Conservation (phyloP, 2,329 filamentous ascomycete genomes). For the Samsoniella hepiali region DNA sequence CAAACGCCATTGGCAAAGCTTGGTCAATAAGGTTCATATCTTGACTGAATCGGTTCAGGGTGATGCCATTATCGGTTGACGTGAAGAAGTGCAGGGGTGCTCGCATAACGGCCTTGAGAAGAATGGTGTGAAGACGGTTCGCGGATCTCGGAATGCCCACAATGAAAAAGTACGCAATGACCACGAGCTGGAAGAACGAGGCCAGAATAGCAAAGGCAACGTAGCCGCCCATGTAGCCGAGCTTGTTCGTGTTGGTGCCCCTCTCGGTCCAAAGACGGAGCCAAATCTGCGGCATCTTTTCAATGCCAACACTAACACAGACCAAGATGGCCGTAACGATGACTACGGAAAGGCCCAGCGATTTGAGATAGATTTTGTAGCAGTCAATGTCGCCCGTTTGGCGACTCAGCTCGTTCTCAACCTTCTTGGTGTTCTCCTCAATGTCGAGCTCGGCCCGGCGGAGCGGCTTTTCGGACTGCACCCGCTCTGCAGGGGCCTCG, state of each 20-base stretch:
- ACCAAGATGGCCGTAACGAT: slow-evolving; percentile 20
- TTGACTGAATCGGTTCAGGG: slow-evolving; percentile 43
- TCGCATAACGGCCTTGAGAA: slow-evolving; percentile 28
- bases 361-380: slow-evolving; percentile 29
- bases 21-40: slow-evolving; percentile 43
- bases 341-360: slow-evolving; percentile 26
- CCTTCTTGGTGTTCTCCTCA: slow-evolving; percentile 9
- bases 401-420: slow-evolving; percentile 26
- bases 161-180: slow-evolving; percentile 26
- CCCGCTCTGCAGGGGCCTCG: neutral
- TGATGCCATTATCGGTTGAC: slow-evolving; percentile 38
- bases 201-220: slow-evolving; percentile 23
- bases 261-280: slow-evolving; percentile 27
- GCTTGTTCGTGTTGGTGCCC: slow-evolving; percentile 23
- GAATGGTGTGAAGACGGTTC: slow-evolving; percentile 24
- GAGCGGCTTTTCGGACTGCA: neutral
- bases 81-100: slow-evolving; percentile 42
- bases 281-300: slow-evolving; percentile 30
- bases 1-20: slow-evolving; percentile 34
- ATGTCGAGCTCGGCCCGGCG: slow-evolving; percentile 4
- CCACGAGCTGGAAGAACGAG: slow-evolving; percentile 20
- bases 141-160: slow-evolving; percentile 25
- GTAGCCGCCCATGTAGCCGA: slow-evolving; percentile 26
- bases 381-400: slow-evolving; percentile 30
- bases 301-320: slow-evolving; percentile 20